phyloP scores from a whole-genome alignment of 1,139 yeast species.

The Hyphopichia fennica region DNA sequence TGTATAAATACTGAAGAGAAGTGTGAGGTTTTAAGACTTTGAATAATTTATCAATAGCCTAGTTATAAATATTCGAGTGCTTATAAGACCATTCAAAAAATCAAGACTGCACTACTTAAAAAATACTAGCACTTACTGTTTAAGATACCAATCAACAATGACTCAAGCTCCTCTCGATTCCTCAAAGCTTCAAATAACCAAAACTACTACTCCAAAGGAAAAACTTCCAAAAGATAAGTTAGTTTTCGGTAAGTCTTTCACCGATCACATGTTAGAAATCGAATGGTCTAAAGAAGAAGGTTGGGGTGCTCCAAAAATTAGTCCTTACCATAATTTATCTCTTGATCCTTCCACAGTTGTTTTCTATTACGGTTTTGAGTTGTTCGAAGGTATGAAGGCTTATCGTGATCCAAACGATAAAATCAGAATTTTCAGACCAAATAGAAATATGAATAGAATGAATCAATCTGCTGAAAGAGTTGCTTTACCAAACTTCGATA shows the following conservation, averaged over 20 bases:
- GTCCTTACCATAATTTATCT: slow-evolving; percentile 73
- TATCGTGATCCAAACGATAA: slow-evolving; percentile 70
- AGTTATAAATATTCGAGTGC: too few species aligned
- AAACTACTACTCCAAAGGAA: slow-evolving; percentile 59
- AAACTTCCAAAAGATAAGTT: slow-evolving; percentile 73
- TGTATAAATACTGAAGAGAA: too few species aligned
- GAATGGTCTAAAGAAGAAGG: slow-evolving; percentile 81
- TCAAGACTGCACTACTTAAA: too few species aligned
- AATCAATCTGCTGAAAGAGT: slow-evolving; percentile 84
- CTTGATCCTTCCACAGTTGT: slow-evolving; percentile 89
- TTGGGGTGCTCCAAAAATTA: slow-evolving; percentile 87
- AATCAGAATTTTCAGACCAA: slow-evolving; percentile 84
- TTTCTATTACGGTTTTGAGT: slow-evolving; percentile 91
- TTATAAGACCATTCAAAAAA: too few species aligned
- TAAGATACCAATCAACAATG: too few species aligned
- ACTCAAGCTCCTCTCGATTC: too few species aligned
- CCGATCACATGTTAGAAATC: slow-evolving; percentile 85
- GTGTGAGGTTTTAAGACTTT: too few species aligned
- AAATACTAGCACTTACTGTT: too few species aligned
- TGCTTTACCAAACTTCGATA: slow-evolving; percentile 81
- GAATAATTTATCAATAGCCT: too few species aligned
- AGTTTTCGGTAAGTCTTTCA: slow-evolving; percentile 83
- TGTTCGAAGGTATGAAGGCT: slow-evolving; percentile 96
- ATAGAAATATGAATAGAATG: slow-evolving; percentile 89
- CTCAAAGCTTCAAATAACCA: slow-evolving; percentile 59